Percentiles rank a stretch among this genome's conserved stretches.
phyloP scores from a whole-genome alignment of 495 filamentous ascomycete genomes.

The Neohortaea acidophila region DNA sequence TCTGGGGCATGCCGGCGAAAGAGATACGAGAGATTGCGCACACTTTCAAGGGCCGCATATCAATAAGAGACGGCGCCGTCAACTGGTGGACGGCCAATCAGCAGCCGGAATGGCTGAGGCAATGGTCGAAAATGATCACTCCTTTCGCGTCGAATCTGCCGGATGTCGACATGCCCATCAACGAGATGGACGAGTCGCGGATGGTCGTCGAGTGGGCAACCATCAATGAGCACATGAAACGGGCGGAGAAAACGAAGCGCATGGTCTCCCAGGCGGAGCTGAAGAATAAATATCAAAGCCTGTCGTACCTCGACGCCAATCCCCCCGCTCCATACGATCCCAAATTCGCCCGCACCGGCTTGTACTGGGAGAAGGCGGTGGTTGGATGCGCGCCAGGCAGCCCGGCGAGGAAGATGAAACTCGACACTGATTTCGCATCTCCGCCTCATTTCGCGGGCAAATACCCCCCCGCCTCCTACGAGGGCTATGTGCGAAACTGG shows the following conservation, averaged over 20 bases:
- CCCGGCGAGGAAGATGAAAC: constrained; percentile 17
- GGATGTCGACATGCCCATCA: constrained; percentile 27
- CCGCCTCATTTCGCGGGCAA: constrained; percentile 11
- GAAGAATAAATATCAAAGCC: constrained; percentile 6
- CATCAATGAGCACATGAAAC: constrained; percentile 21
- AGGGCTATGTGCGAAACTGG: constrained; percentile 28
- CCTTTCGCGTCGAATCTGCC: constrained; percentile 20
- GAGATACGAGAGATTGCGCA: constrained; percentile 22
- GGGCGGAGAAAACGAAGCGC: constrained; percentile 11
- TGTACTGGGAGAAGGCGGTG: constrained; percentile 23
- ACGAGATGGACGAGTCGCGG: constrained; percentile 23
- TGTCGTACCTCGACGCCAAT: constrained; percentile 9
- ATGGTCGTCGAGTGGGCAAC: constrained; percentile 25
- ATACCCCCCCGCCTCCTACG: constrained; percentile 15
- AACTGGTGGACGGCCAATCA: constrained; percentile 17
- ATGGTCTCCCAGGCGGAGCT: constrained; percentile 6
- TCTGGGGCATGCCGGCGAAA: constrained; percentile 25
- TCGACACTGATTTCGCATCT: constrained; percentile 19
- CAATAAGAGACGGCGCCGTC: constrained; percentile 21
- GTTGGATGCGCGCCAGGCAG: constrained; percentile 23
- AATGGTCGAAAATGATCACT: constrained; percentile 20
- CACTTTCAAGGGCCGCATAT: constrained; percentile 16
- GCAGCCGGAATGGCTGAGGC: constrained; percentile 19
- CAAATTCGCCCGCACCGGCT: constrained; percentile 16
- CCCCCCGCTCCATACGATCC: constrained; percentile 9